phyloP scores from a whole-genome alignment of 2,329 filamentous ascomycete species.

The Podosphaera aphanis region DNA sequence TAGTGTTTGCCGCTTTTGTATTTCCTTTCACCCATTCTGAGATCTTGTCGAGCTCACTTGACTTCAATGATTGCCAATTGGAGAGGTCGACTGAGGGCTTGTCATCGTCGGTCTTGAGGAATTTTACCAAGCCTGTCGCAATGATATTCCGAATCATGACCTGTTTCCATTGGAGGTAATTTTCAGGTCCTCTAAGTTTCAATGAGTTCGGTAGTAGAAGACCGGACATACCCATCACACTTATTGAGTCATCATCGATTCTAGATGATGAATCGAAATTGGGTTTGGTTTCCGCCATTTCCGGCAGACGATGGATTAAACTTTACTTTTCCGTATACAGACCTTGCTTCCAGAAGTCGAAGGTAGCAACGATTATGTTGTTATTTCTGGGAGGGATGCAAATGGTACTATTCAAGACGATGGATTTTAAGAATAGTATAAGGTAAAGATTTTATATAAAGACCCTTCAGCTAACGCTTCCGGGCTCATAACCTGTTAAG shows the following conservation, averaged over 20 bases:
- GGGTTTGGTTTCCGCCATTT: background rate
- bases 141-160: background rate
- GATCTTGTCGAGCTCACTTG: background rate
- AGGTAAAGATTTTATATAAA: background rate
- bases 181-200: background rate
- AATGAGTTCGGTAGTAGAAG: background rate
- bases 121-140: background rate
- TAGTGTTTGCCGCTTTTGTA: background rate
- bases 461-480: background rate
- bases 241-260: background rate
- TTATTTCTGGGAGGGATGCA: background rate
- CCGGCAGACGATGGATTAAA: background rate
- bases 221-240: background rate
- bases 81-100: background rate
- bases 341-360: background rate
- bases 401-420: background rate
- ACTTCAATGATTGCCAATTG: background rate
- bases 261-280: background rate
- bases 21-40: background rate
- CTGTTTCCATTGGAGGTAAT: slow-evolving; percentile 1
- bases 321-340: background rate
- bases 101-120: background rate
- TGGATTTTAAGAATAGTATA: background rate
- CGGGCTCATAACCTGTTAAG: background rate
- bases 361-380: background rate